Evolutionary conservation across 306 rosid genomes (phyloP).

Genomic region (Rosa rugosa): DNA sequence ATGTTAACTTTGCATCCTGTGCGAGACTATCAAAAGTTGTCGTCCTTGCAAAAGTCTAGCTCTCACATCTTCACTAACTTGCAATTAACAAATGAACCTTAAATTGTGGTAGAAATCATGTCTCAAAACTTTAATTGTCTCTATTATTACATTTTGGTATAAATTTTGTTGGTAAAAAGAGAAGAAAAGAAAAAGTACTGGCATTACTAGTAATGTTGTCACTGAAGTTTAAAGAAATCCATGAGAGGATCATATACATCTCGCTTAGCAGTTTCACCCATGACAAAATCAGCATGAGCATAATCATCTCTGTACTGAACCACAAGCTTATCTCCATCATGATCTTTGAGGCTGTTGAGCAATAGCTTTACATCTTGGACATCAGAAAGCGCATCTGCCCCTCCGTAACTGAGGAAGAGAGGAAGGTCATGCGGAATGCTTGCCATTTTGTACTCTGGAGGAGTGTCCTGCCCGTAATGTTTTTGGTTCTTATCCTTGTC

Average conservation of each 20-base stretch:
- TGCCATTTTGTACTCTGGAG: slow-evolving; percentile 67
- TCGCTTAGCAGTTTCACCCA: slow-evolving; percentile 66
- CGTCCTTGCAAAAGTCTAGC: background rate
- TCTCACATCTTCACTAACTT: background rate
- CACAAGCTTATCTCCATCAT: slow-evolving; percentile 61
- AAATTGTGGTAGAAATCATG: background rate
- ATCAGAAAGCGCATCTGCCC: slow-evolving; percentile 66
- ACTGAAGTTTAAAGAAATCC: slow-evolving; percentile 57
- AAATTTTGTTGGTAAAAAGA: background rate
- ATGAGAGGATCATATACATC: slow-evolving; percentile 73
- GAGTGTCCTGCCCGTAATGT: slow-evolving; percentile 21
- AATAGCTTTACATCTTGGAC: slow-evolving; percentile 58
- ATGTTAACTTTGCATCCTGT: too few species aligned
- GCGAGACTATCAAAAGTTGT: background rate
- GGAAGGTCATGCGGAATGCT: slow-evolving; percentile 69
- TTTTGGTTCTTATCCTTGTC: background rate
- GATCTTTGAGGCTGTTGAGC: slow-evolving; percentile 52
- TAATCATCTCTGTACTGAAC: slow-evolving; percentile 63
- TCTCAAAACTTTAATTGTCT: background rate
- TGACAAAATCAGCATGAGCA: slow-evolving; percentile 85
- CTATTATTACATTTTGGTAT: background rate
- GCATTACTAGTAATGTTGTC: slow-evolving; percentile 12
- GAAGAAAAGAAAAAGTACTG: background rate
- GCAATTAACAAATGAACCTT: too few species aligned
- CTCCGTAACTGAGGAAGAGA: slow-evolving; percentile 62